A percentile compares a stretch with the other conserved stretches of the same genome.
Evolutionary conservation across 2,329 filamentous ascomycete species (phyloP).

Genomic region (Penicillium vulpinum): DNA sequence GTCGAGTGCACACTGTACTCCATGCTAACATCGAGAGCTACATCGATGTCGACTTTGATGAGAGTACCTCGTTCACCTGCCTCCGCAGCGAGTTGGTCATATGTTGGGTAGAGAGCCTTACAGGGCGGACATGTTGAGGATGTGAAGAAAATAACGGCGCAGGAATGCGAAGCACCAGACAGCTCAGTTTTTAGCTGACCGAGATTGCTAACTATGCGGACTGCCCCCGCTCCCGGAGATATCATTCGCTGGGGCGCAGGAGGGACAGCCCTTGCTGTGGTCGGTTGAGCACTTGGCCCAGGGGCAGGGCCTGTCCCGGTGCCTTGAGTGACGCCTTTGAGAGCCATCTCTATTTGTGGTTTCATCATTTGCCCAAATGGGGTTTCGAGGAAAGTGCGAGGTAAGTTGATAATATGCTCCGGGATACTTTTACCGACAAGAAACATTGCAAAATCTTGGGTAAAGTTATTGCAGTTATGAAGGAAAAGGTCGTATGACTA

Average conservation of each 20-base stretch:
- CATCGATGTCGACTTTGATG: conserved; percentile 78
- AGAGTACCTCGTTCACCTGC: conserved; percentile 67
- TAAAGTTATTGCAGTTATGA: conserved; percentile 98
- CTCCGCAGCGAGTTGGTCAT: conserved; percentile 75
- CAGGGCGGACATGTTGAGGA: conserved; percentile 84
- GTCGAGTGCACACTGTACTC: conserved; percentile 72
- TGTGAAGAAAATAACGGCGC: conserved; percentile 88
- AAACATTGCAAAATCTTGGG: conserved; percentile 87
- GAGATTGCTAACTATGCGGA: conserved; percentile 62
- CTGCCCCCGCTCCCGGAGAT: conserved; percentile 43
- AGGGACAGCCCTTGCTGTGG: conserved; percentile 9
- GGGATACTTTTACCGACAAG: conserved; percentile 86
- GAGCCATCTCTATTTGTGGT: conserved; percentile 68
- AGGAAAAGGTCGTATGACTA: conserved; percentile 83
- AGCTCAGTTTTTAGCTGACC: conserved; percentile 63
- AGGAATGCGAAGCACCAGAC: conserved; percentile 61
- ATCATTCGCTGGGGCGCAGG: conserved; percentile 16
- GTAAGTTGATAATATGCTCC: conserved; percentile 79
- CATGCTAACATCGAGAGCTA: conserved; percentile 62
- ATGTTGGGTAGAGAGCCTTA: conserved; percentile 77
- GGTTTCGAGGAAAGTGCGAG: conserved; percentile 78
- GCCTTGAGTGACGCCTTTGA: conserved; percentile 63
- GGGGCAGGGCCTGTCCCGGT: conserved; percentile 38
- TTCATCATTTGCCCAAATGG: conserved; percentile 86
- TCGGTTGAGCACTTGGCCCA: conserved; percentile 17